Conservation (phyloP, 768 basidiomycete genomes). For the Auricularia sp. region DNA sequence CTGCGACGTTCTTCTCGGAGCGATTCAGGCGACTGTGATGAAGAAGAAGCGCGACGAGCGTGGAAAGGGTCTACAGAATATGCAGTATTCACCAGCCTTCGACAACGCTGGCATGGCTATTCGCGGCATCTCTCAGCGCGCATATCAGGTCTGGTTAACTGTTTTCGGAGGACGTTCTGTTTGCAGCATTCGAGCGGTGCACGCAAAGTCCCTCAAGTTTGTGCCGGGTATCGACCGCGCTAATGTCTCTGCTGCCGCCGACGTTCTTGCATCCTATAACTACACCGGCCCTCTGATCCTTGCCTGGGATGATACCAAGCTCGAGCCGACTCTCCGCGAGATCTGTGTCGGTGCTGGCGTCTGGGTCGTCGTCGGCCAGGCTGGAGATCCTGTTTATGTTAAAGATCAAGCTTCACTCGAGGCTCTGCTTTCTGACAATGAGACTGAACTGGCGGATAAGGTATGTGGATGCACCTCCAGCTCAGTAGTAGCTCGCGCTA, state of each 20-base stretch:
- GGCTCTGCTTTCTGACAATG: slow-evolving; percentile 7
- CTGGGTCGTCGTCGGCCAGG: slow-evolving; percentile 11
- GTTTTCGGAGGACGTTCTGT: slow-evolving; percentile 12
- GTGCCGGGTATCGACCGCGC: slow-evolving; percentile 9
- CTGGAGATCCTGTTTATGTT: slow-evolving; percentile 8
- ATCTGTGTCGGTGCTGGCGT: slow-evolving; percentile 9
- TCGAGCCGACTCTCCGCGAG: slow-evolving; percentile 10
- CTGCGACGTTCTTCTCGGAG: slow-evolving; percentile 10
- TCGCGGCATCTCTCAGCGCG: slow-evolving; percentile 6
- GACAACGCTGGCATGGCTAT: slow-evolving; percentile 12
- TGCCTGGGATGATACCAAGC: slow-evolving; percentile 14
- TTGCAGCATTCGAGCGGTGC: slow-evolving; percentile 7
- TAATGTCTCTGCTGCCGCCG: slow-evolving; percentile 6
- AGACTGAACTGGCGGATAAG: slow-evolving; percentile 11
- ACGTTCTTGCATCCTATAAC: slow-evolving; percentile 3
- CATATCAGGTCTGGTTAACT: slow-evolving; percentile 9
- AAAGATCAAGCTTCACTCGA: slow-evolving; percentile 9
- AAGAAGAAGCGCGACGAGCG: slow-evolving; percentile 7
- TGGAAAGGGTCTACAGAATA: slow-evolving; percentile 11
- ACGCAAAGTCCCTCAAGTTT: slow-evolving; percentile 5
- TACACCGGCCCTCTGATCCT: slow-evolving; percentile 12
- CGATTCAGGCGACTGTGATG: slow-evolving; percentile 12
- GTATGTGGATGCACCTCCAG: background rate
- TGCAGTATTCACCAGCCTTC: slow-evolving; percentile 11
- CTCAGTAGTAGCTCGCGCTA: background rate